Evolutionary conservation across 1,139 yeast genomes (phyloP).

Genomic region (Diutina scorzettiae): DNA sequence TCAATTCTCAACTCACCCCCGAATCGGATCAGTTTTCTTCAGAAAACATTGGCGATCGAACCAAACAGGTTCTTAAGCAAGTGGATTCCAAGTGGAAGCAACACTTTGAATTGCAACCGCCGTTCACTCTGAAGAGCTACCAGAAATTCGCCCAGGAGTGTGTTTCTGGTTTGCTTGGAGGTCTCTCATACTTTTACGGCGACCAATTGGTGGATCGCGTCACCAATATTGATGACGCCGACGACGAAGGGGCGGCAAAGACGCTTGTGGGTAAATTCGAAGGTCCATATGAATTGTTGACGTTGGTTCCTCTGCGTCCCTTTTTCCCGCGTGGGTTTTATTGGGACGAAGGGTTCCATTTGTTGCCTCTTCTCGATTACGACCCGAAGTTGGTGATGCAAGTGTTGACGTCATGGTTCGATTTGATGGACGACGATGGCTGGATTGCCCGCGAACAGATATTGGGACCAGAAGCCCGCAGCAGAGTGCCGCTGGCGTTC

Average conservation of each 20-base stretch:
- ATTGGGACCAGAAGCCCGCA: constrained; percentile 81
- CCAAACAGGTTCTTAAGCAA: constrained; percentile 15
- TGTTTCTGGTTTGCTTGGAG: constrained; percentile 77
- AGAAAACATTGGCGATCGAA: constrained; percentile 25
- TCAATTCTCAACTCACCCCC: constrained; percentile 34
- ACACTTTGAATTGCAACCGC: constrained; percentile 49
- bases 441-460: constrained; percentile 98
- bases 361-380: constrained; percentile 68
- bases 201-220: constrained; percentile 71
- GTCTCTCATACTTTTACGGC: constrained; percentile 85
- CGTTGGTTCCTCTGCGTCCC: constrained; percentile 85
- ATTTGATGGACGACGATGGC: constrained; percentile 76
- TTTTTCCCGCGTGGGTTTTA: constrained; percentile 94
- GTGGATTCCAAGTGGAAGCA: constrained; percentile 26
- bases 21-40: constrained; percentile 27
- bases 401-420: constrained; percentile 79
- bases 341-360: constrained; percentile 98
- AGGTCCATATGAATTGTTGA: constrained; percentile 63
- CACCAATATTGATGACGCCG: constrained; percentile 54
- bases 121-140: constrained; percentile 37
- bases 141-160: constrained; percentile 61
- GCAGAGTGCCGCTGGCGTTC: constrained; percentile 80
- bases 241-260: constrained; percentile 16
- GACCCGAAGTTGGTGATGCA: constrained; percentile 80
- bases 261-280: constrained; percentile 39